Percentiles rank a stretch among this genome's conserved stretches.
These are phyloP conservation scores for Myriangium duriaei DNA, from an alignment of 2,329 filamentous ascomycete species.

Conservation along the genomic window DNA sequence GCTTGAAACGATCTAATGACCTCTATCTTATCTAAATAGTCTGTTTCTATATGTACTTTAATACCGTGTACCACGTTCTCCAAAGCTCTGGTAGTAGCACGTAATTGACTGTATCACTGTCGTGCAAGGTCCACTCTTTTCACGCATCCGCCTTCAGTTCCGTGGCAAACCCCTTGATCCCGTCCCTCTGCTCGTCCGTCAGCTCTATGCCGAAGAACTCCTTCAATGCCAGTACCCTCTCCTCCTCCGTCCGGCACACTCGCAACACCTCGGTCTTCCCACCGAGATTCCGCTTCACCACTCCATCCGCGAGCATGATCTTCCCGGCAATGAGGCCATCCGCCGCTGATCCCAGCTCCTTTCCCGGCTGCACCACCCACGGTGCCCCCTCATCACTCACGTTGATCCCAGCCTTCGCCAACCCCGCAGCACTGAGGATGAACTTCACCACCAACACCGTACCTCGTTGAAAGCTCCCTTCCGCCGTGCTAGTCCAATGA, in stretches of 20 bases:
- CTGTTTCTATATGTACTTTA: too few species aligned
- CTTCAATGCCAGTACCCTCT: constrained; percentile 29
- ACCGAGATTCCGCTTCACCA: constrained; percentile 33
- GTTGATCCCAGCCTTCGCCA: constrained; percentile 18
- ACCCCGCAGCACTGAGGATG: too few species aligned
- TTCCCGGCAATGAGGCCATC: too few species aligned
- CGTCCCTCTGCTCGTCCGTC: constrained; percentile 24
- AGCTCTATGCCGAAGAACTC: constrained; percentile 34
- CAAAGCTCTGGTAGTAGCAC: too few species aligned
- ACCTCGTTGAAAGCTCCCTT: constrained; percentile 22
- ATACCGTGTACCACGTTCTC: too few species aligned
- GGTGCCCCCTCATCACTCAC: neutral
- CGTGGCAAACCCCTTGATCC: constrained; percentile 18
- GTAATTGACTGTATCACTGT: too few species aligned
- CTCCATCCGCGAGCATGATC: constrained; percentile 30
- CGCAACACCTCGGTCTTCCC: constrained; percentile 31
- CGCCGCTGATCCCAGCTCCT: too few species aligned
- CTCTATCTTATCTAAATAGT: too few species aligned
- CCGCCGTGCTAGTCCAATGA: constrained; percentile 37
- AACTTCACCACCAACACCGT: constrained; percentile 29
- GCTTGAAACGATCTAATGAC: too few species aligned
- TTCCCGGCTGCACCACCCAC: neutral
- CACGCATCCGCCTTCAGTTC: constrained; percentile 3
- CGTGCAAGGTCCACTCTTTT: too few species aligned
- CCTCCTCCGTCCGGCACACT: constrained; percentile 29